Percentiles rank a stretch among this genome's conserved stretches.
These are phyloP conservation scores for Cadophora sp. DNA, from an alignment of 2,329 filamentous ascomycete genomes.

Conservation along the genomic window DNA sequence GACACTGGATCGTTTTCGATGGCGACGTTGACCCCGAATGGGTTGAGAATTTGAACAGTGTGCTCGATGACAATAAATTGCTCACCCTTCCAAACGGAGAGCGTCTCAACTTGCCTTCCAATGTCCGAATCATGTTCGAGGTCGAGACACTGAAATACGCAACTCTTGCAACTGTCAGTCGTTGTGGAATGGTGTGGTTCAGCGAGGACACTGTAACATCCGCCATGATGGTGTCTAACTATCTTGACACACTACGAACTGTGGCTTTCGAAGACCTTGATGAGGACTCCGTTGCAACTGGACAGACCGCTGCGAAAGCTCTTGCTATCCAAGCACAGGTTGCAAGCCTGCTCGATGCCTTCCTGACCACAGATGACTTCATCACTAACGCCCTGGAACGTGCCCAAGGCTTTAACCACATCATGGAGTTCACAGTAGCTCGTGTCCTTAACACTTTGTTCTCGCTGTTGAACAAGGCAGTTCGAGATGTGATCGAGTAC, in stretches of 20 bases:
- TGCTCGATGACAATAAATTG: slow-evolving; percentile 98
- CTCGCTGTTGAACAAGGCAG: slow-evolving; percentile 92
- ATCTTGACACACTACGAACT: slow-evolving; percentile 81
- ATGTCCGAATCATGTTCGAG: slow-evolving; percentile 99
- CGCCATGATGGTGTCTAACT: slow-evolving; percentile 90
- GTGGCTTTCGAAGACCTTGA: slow-evolving; percentile 94
- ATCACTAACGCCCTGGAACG: slow-evolving; percentile 78
- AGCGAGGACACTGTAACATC: slow-evolving; percentile 96
- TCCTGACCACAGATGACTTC: slow-evolving; percentile 81
- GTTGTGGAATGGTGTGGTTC: slow-evolving; percentile 99
- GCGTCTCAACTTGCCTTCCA: slow-evolving; percentile 89
- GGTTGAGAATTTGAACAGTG: slow-evolving; percentile 99
- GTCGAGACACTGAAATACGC: slow-evolving; percentile 98
- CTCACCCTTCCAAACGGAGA: slow-evolving; percentile 97
- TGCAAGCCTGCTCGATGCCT: slow-evolving; percentile 78
- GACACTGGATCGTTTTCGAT: slow-evolving; percentile 99
- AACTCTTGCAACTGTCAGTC: slow-evolving; percentile 97
- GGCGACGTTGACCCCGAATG: slow-evolving; percentile 99
- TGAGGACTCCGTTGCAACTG: slow-evolving; percentile 82
- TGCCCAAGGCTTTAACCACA: slow-evolving; percentile 84
- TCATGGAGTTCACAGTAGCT: slow-evolving; percentile 97
- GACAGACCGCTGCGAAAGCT: slow-evolving; percentile 78
- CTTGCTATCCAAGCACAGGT: slow-evolving; percentile 80
- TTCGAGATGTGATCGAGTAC: slow-evolving; percentile 92
- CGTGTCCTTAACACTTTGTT: slow-evolving; percentile 93